Percentiles rank a stretch among this genome's conserved stretches.
Evolutionary conservation across 352 stramenopile genomes (phyloP).

Genomic region (Globisporangium sylvaticum): DNA sequence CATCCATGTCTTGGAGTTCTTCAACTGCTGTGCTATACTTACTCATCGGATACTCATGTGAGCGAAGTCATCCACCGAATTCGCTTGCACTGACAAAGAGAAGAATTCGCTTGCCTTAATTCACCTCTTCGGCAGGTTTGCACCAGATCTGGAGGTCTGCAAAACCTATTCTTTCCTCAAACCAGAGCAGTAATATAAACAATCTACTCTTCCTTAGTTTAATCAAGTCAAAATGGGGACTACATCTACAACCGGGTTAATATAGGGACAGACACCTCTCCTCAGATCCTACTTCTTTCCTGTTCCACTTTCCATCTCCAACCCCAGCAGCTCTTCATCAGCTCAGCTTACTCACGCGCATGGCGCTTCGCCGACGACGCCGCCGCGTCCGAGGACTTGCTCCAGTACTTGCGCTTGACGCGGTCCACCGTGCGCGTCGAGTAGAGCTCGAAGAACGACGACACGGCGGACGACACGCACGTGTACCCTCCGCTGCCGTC

Average conservation of each 20-base stretch:
- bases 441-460: slow-evolving; percentile 82
- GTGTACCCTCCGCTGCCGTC: slow-evolving; percentile 19
- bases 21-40: too few species aligned
- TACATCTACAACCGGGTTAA: not conserved
- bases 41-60: too few species aligned
- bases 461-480: slow-evolving; percentile 57
- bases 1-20: too few species aligned
- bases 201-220: not conserved
- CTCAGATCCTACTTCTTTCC: not conserved
- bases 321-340: not conserved
- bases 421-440: slow-evolving; percentile 82
- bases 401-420: slow-evolving; percentile 75
- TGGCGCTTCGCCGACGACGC: not conserved
- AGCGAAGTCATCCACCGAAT: too few species aligned
- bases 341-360: not conserved
- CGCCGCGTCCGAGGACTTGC: not conserved
- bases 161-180: not conserved
- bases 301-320: not conserved
- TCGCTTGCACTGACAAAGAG: too few species aligned
- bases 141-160: not conserved
- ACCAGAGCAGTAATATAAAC: not conserved
- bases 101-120: too few species aligned
- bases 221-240: not conserved
- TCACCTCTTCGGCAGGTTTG: too few species aligned
- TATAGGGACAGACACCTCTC: not conserved